Percentiles rank a stretch among this genome's conserved stretches.
phyloP scores from a whole-genome alignment of 2,329 filamentous ascomycete genomes.

The Massarina eburnea region DNA sequence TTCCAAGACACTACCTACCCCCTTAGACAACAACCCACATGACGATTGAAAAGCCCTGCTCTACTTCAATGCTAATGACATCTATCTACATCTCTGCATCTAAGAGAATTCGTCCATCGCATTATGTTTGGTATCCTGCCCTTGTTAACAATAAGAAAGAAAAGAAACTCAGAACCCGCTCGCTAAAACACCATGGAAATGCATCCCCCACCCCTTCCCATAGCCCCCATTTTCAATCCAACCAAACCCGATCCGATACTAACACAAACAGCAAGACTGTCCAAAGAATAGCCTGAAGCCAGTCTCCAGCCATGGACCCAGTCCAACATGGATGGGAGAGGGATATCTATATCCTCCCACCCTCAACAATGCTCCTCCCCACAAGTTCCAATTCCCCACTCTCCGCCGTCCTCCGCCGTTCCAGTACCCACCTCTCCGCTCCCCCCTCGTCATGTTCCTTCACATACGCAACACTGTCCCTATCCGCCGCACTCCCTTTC shows the following conservation, averaged over 20 bases:
- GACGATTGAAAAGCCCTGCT: no score
- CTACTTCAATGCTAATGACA: no score
- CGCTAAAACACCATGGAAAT: not conserved
- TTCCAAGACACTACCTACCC: no score
- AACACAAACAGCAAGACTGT: no score
- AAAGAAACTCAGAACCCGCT: not conserved
- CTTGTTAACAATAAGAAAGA: no score
- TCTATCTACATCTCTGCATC: no score
- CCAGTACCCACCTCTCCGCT: slow-evolving; percentile 66
- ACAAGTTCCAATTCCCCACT: slow-evolving; percentile 66
- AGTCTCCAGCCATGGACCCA: not conserved
- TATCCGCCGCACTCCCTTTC: slow-evolving; percentile 51
- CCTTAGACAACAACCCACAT: no score
- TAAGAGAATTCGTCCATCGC: no score
- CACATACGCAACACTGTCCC: slow-evolving; percentile 69
- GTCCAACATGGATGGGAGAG: not conserved
- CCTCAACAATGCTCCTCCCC: slow-evolving; percentile 64
- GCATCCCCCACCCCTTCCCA: no score
- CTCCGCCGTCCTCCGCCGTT: slow-evolving; percentile 67
- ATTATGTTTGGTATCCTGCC: no score
- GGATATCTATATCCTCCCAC: slow-evolving; percentile 47
- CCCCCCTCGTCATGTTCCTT: slow-evolving; percentile 62
- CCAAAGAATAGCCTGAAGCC: not conserved
- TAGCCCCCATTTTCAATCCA: no score
- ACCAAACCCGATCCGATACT: not conserved